Evolutionary conservation across 805 yeast genomes (phyloP).

Genomic region (Kodamaea neixiangensis): DNA sequence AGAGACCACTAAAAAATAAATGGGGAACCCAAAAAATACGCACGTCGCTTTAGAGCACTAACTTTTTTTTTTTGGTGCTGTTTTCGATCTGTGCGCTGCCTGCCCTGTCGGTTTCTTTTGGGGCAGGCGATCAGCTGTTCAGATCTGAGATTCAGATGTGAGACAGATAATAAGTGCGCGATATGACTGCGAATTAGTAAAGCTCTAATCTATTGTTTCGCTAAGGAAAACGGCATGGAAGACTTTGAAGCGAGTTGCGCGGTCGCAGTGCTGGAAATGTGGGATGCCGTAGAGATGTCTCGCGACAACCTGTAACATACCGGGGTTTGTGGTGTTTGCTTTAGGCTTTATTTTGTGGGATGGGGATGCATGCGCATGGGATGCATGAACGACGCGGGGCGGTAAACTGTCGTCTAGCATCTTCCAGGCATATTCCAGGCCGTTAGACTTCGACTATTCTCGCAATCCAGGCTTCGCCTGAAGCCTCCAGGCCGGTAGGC

Average conservation of each 20-base stretch:
- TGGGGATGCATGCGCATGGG: background rate
- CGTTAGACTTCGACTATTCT: no score
- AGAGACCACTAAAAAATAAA: background rate
- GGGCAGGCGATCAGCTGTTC: constrained; percentile 7
- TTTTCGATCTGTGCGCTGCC: background rate
- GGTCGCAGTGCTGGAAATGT: background rate
- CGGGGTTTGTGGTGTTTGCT: background rate
- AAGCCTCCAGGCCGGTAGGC: no score
- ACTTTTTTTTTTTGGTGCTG: constrained; percentile 1
- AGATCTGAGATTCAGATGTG: constrained; percentile 9
- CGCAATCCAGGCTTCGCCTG: background rate
- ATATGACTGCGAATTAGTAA: constrained; percentile 1
- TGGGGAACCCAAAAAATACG: background rate
- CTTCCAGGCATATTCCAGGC: no score
- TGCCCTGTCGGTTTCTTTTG: constrained; percentile 5
- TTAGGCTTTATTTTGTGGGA: background rate
- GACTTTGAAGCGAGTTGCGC: background rate
- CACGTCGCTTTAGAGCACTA: background rate
- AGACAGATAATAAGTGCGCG: constrained; percentile 2
- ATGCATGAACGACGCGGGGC: background rate
- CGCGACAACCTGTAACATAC: constrained; percentile 5
- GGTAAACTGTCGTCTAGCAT: no score
- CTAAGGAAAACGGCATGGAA: constrained; percentile 1
- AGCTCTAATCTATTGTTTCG: constrained; percentile 1
- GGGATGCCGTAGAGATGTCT: constrained; percentile 1